Percentiles rank a stretch among this genome's conserved stretches.
These are phyloP conservation scores for Zarea fungicola DNA, from an alignment of 2,329 filamentous ascomycete species.

Conservation along the genomic window DNA sequence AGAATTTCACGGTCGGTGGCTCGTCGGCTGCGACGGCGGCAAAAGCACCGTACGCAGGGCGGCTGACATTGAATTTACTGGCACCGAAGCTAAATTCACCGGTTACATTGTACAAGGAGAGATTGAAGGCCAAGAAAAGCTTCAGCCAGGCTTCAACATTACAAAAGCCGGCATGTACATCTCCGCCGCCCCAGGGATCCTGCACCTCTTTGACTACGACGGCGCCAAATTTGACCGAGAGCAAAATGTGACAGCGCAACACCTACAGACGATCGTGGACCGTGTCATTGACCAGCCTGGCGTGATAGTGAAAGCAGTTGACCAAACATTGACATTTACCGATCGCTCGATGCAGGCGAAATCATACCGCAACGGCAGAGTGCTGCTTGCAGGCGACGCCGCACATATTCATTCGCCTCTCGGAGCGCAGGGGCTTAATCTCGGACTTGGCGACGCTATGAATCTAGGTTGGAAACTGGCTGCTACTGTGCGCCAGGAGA, in stretches of 20 bases:
- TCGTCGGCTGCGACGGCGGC: no score
- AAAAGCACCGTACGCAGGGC: no score
- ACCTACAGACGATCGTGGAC: conserved; percentile 19
- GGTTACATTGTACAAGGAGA: no score
- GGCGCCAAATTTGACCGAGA: conserved; percentile 18
- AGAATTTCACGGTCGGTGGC: no score
- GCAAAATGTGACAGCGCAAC: conserved; percentile 15
- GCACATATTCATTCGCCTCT: conserved; percentile 44
- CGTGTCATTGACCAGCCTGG: conserved; percentile 19
- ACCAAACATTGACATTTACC: conserved; percentile 22
- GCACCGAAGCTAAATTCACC: no score
- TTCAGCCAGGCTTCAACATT: no score
- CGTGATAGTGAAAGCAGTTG: conserved; percentile 21
- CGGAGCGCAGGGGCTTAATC: conserved; percentile 48
- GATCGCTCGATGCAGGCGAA: conserved; percentile 24
- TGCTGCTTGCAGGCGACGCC: conserved; percentile 46
- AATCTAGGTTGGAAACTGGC: conserved; percentile 48
- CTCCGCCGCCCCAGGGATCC: no score
- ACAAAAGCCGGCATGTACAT: no score
- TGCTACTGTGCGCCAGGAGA: conserved; percentile 23
- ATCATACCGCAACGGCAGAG: conserved; percentile 34
- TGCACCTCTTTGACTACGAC: conserved; percentile 22
- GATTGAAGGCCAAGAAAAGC: no score
- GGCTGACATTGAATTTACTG: no score
- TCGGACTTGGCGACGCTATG: conserved; percentile 43